A percentile compares a stretch with the other conserved stretches of the same genome.
Conservation (phyloP, 192 early-diverging fungal species). For the Coemansia sp. region DNA sequence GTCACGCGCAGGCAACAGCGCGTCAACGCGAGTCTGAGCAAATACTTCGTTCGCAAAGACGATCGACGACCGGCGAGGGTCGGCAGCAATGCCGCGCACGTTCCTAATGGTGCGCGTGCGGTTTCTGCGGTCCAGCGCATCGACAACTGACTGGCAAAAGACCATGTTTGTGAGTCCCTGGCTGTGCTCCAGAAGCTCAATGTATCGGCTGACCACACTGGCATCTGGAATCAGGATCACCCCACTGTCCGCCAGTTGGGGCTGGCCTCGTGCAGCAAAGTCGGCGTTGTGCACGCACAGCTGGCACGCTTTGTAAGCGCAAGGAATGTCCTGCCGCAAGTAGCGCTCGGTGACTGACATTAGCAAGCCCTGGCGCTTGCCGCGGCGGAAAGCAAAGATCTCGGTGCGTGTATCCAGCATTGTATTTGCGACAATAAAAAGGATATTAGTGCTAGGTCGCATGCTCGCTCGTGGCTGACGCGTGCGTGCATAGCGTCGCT, state of each 20-base stretch:
- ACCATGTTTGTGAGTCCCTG: slow-evolving; percentile 61
- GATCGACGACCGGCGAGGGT: slow-evolving; percentile 55
- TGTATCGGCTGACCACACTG: slow-evolving; percentile 56
- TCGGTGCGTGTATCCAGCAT: slow-evolving; percentile 31
- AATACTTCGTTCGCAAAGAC: slow-evolving; percentile 73
- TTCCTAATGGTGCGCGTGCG: slow-evolving; percentile 61
- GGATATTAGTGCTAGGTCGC: background rate
- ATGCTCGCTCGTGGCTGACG: background rate
- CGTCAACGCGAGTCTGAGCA: slow-evolving; percentile 32
- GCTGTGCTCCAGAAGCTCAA: slow-evolving; percentile 67
- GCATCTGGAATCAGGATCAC: slow-evolving; percentile 31
- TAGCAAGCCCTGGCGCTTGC: slow-evolving; percentile 45
- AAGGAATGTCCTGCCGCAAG: slow-evolving; percentile 33
- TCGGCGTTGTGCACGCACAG: slow-evolving; percentile 19
- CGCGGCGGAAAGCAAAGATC: slow-evolving; percentile 39
- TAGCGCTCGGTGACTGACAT: slow-evolving; percentile 48
- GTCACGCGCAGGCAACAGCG: slow-evolving; percentile 37
- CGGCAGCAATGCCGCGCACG: slow-evolving; percentile 58
- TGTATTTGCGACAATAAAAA: background rate
- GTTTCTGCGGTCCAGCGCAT: slow-evolving; percentile 60
- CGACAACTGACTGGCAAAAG: slow-evolving; percentile 62
- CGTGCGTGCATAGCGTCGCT: background rate
- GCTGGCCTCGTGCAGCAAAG: slow-evolving; percentile 13
- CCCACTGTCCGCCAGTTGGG: slow-evolving; percentile 17
- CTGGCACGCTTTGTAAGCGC: slow-evolving; percentile 18